Conservation (phyloP, 805 yeast species). For the Yarrowia deformans region DNA sequence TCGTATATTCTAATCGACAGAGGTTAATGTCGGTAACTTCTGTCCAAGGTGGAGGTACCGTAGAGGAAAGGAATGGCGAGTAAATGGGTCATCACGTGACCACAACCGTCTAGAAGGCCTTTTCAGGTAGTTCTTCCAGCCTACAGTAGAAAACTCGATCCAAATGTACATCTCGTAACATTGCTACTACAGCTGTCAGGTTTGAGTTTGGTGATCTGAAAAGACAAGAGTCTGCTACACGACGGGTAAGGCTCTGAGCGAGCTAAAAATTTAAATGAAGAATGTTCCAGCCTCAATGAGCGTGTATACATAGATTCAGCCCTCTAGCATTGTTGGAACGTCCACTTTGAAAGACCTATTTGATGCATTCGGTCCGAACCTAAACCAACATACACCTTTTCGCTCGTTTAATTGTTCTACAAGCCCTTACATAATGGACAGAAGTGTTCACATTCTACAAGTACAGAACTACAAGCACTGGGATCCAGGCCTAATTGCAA, state of each 20-base stretch:
- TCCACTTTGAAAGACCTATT: not conserved
- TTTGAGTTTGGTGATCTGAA: not conserved
- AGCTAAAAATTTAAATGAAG: not conserved
- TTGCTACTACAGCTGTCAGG: not conserved
- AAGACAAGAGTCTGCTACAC: not conserved
- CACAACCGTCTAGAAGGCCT: not conserved
- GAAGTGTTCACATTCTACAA: too few species aligned
- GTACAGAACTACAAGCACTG: too few species aligned
- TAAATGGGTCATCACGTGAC: not conserved
- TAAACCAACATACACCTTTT: not conserved
- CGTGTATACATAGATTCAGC: too few species aligned
- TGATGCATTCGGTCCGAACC: not conserved
- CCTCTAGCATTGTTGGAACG: too few species aligned
- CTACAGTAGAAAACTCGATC: not conserved
- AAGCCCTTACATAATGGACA: slow-evolving; percentile 4
- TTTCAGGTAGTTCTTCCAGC: not conserved
- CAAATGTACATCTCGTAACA: not conserved
- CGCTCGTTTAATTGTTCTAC: not conserved
- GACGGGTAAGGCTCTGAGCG: not conserved
- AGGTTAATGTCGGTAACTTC: slow-evolving; percentile 6
- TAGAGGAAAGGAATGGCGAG: not conserved
- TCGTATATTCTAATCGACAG: slow-evolving; percentile 10
- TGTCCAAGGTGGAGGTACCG: slow-evolving; percentile 16
- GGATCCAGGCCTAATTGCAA: too few species aligned
- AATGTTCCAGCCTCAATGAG: not conserved